phyloP scores from a whole-genome alignment of 495 filamentous ascomycete species.

The Thermochaetoides thermophila region DNA sequence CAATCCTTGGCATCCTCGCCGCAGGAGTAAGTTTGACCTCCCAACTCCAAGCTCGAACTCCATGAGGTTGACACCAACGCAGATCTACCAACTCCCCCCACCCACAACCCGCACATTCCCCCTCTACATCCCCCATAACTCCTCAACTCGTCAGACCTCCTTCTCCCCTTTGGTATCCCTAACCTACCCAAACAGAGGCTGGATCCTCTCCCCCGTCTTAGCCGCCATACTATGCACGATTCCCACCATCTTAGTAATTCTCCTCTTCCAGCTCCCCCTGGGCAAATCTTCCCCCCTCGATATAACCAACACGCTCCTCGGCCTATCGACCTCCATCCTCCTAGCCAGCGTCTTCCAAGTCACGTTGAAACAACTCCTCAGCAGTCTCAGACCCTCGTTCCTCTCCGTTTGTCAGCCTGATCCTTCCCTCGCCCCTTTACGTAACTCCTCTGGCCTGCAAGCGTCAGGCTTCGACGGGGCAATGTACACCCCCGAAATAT shows the following conservation, averaged over 20 bases:
- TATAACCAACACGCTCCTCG: slow-evolving; percentile 45
- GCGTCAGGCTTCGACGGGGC: slow-evolving; percentile 29
- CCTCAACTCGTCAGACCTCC: slow-evolving; percentile 38
- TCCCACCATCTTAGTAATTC: slow-evolving; percentile 42
- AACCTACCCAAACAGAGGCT: slow-evolving; percentile 43
- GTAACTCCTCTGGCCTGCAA: slow-evolving; percentile 18
- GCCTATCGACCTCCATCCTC: slow-evolving; percentile 45
- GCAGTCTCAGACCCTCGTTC: slow-evolving; percentile 37
- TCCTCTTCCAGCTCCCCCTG: slow-evolving; percentile 42
- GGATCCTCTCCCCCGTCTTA: slow-evolving; percentile 46
- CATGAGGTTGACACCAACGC: neutral
- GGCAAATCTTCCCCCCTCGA: slow-evolving; percentile 53
- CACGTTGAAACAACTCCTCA: slow-evolving; percentile 17
- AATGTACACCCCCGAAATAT: slow-evolving; percentile 35
- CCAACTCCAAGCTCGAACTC: neutral
- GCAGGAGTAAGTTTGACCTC: slow-evolving; percentile 33
- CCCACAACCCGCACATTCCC: slow-evolving; percentile 28
- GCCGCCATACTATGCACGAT: slow-evolving; percentile 40
- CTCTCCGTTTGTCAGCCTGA: slow-evolving; percentile 42
- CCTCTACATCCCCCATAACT: too few relatives aligned
- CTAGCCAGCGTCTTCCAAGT: slow-evolving; percentile 41
- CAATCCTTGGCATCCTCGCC: slow-evolving; percentile 38
- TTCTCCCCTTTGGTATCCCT: slow-evolving; percentile 47
- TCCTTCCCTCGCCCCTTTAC: slow-evolving; percentile 20
- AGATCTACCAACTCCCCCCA: slow-evolving; percentile 45